These are phyloP conservation scores for Inga oerstediana DNA, from an alignment of 306 rosid species.

Conservation along the genomic window DNA sequence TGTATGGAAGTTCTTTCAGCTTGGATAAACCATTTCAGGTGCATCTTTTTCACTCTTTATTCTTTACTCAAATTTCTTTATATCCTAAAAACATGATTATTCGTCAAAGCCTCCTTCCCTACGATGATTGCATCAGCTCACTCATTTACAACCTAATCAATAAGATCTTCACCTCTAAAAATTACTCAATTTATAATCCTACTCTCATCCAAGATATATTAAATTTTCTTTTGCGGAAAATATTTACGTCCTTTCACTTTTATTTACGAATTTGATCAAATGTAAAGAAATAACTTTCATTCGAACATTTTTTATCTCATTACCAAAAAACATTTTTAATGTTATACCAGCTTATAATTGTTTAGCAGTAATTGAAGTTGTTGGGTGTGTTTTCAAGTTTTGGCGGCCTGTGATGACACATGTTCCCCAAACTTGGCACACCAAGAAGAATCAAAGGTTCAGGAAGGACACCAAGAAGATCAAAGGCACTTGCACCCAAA, in stretches of 20 bases:
- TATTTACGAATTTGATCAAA: too few relatives aligned
- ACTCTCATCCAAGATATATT: too few relatives aligned
- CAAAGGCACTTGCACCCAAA: conserved; percentile 54
- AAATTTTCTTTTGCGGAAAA: neutral
- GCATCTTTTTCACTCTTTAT: neutral
- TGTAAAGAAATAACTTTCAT: too few relatives aligned
- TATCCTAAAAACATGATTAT: neutral
- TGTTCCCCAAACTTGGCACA: conserved; percentile 11
- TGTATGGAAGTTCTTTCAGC: neutral
- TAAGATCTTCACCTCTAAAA: neutral
- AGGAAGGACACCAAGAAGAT: conserved; percentile 55
- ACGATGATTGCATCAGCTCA: neutral
- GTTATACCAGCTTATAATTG: too few relatives aligned
- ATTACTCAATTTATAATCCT: neutral
- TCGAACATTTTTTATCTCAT: too few relatives aligned
- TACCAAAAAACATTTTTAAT: too few relatives aligned
- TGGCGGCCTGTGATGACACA: too few relatives aligned
- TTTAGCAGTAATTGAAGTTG: too few relatives aligned
- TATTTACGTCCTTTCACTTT: too few relatives aligned
- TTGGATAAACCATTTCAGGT: neutral
- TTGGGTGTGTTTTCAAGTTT: too few relatives aligned
- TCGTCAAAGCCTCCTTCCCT: neutral
- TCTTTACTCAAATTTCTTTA: neutral
- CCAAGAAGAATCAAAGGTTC: conserved; percentile 53
- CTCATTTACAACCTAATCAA: neutral